Base-by-base conservation (phyloP, 2,329 filamentous ascomycete species). In the Pleurostoma richardsiae region DNA sequence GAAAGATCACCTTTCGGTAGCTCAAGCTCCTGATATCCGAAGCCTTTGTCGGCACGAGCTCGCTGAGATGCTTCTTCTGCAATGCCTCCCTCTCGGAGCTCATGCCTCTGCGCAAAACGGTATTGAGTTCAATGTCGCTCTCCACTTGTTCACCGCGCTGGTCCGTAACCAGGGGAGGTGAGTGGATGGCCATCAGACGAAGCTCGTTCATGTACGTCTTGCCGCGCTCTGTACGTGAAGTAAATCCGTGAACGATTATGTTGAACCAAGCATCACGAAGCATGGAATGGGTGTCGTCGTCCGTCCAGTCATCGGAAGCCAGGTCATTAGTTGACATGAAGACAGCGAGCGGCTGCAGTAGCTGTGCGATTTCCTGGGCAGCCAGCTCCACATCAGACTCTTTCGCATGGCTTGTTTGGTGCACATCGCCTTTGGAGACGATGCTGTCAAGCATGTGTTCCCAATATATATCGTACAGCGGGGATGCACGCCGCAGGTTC, bases 201-300 rank as follows among this genome's bases (percentile, higher is more conserved):
- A 99, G 75, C 60, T 96, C 90, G 48, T 85, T 78, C 43, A 83
- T 67, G 57, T 95, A 82, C 54, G 81, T 80, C 61, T 84, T 85
- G 19, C 85, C 88, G 46, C 87, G 80, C 11, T 84, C 79, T 0
- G 90, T 92, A 11, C 79, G 79, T 8, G 86, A 76, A 7, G 84
- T 85, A 62, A 97, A 95, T 4, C 91, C 94, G 63, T 99, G 94
- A 1, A 96, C 87, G 27, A 91, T 88, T 52, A 97, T 90, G 59
- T 99, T 99, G 70, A 96, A 97, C 94, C 94, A 99, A 4, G 90
- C 89, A 72, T 99, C 91, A 44, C 92, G 84, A 55, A 94, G 79
- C 47, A 95, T 70, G 29, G 82, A 79, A 51, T 87, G 79, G 6
- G 82, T 80, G 49, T 92, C 83, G 44, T 91, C 86, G 44, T 86